phyloP scores from a whole-genome alignment of 805 yeast genomes.

The Cyberlindnera xylosilytica region DNA sequence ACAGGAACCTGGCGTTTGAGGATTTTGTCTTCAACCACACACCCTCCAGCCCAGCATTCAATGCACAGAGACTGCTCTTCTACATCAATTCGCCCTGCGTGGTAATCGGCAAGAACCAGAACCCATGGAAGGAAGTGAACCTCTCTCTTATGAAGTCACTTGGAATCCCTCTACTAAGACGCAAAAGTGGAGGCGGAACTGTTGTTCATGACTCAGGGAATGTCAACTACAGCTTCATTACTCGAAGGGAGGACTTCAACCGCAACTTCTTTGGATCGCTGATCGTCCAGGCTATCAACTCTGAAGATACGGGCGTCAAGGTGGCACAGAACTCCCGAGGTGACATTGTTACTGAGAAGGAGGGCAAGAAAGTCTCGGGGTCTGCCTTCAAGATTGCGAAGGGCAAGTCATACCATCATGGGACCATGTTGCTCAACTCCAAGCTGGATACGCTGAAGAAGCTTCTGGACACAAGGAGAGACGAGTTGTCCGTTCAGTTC shows the following conservation, averaged over 20 bases:
- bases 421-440: constrained; percentile 83
- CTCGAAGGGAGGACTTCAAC: constrained; percentile 62
- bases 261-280: constrained; percentile 35
- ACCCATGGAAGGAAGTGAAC: constrained; percentile 86
- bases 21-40: constrained; percentile 67
- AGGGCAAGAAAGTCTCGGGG: constrained; percentile 72
- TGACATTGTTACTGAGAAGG: constrained; percentile 57
- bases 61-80: constrained; percentile 55
- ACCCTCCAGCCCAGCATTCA: constrained; percentile 35
- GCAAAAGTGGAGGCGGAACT: constrained; percentile 94
- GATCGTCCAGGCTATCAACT: constrained; percentile 37
- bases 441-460: constrained; percentile 55
- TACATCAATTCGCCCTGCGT: constrained; percentile 81
- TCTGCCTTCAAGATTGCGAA: constrained; percentile 85
- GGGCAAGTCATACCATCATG: constrained; percentile 89
- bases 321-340: constrained; percentile 69
- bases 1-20: constrained; percentile 76
- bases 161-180: constrained; percentile 65
- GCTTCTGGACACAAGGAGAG: constrained; percentile 45
- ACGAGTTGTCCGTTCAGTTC: constrained; percentile 40
- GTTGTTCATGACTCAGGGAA: constrained; percentile 94
- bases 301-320: constrained; percentile 7
- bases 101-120: constrained; percentile 95
- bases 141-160: constrained; percentile 47
- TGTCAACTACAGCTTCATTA: constrained; percentile 79